These are phyloP conservation scores for Trichoderma polysporum DNA, from an alignment of 2,329 filamentous ascomycete species.

Conservation along the genomic window DNA sequence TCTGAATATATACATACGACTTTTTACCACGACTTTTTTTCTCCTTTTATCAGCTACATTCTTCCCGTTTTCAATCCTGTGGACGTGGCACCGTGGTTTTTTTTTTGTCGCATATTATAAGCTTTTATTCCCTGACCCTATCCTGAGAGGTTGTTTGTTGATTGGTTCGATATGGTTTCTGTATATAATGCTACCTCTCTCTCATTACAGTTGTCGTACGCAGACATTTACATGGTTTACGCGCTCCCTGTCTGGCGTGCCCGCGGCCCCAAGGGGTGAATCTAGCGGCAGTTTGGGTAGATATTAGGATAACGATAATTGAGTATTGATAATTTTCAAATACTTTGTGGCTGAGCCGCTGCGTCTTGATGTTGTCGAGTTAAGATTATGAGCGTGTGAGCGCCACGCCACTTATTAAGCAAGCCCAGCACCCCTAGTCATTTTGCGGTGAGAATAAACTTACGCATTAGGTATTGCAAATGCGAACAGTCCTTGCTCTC, in stretches of 20 bases:
- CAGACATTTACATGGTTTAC: background rate
- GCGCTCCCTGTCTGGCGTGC: background rate
- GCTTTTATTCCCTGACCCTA: background rate
- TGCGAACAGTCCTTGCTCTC: no score
- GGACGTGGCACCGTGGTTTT: background rate
- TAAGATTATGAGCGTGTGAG: no score
- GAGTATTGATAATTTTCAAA: background rate
- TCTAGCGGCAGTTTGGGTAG: background rate
- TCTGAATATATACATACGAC: slow-evolving; percentile 12
- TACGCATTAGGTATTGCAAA: no score
- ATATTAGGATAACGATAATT: slow-evolving; percentile 12
- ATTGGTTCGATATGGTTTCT: slow-evolving; percentile 4
- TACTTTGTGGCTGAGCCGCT: background rate
- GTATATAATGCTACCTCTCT: background rate
- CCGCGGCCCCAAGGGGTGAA: background rate
- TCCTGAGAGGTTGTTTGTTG: background rate
- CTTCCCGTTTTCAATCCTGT: background rate
- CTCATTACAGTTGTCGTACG: background rate
- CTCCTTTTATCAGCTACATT: background rate
- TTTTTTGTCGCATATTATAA: background rate
- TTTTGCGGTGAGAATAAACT: background rate
- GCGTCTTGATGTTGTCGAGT: background rate
- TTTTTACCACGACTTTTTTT: background rate
- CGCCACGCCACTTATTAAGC: background rate
- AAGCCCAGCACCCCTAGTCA: no score